phyloP scores from a whole-genome alignment of 441 rosid species.

The Populus tomentosa region DNA sequence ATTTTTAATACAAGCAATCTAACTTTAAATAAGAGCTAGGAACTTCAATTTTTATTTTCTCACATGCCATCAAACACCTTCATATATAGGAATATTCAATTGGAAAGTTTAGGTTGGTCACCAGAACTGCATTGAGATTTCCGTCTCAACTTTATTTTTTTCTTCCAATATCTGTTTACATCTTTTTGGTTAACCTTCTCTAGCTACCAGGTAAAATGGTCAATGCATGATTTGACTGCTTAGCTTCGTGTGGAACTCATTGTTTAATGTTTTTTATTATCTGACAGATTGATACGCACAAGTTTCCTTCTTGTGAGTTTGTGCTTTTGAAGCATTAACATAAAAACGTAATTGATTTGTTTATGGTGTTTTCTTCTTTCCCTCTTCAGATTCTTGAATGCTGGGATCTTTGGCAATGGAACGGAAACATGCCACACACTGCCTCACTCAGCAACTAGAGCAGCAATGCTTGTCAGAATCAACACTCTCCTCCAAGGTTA shows the following conservation, averaged over 20 bases:
- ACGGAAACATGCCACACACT: constrained; percentile 49
- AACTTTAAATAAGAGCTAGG: neutral
- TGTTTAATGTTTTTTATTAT: no score
- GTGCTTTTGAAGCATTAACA: neutral
- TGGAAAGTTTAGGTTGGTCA: neutral
- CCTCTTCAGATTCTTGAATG: constrained; percentile 54
- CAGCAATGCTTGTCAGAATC: constrained; percentile 64
- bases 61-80: no score
- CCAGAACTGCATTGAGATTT: neutral
- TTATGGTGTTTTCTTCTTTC: neutral
- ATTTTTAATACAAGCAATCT: neutral
- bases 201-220: neutral
- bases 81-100: neutral
- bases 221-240: neutral
- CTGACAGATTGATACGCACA: neutral
- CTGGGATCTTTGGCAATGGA: constrained; percentile 55
- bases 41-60: neutral
- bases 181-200: neutral
- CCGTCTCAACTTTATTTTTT: neutral
- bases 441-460: constrained; percentile 57
- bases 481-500: constrained; percentile 64
- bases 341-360: neutral
- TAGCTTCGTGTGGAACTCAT: neutral
- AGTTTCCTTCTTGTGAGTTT: neutral
- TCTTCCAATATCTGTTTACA: neutral